Base-by-base conservation (phyloP, 345 rosid genomes). In the Gossypium anomalum region DNA sequence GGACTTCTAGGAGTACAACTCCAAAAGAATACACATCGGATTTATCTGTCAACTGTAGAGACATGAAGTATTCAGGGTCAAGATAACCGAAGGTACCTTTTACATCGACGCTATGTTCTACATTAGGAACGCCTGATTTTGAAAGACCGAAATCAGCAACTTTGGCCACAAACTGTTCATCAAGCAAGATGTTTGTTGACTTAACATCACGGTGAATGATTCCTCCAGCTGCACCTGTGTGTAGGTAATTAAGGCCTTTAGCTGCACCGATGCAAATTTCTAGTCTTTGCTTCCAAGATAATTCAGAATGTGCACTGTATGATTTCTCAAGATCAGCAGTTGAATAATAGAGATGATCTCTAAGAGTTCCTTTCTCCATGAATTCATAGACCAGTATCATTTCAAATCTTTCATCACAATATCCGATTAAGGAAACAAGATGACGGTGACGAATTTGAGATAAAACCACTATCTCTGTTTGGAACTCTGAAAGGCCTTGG, bases 351-450 rank as follows among this genome's bases (percentile, higher is more conserved):
- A 27, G 75, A 78, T 86, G 87, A 23, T 83, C 88, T 60, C 80
- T 83, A 67, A 88, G 55, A 9, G 85, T 81, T 1, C 90, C 88
- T 29, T 82, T 83, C 66, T 86, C 89, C 87, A 88, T 85, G 82
- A 79, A 88, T 49, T 88, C 92, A n/a, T 85, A 86, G 27, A 88
- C 89, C 55, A 88, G 73, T 43, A 86, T 85, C 92, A 88, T 86
- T 70, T 86, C 87, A 56, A 83, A 77, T 72, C 75, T 68, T 43
- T 89, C 90, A 16, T 82, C 74, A 61, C 96, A 89, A 62, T 88
- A 90, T 10, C 96, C 97, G 1, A 80, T 86, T 60, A 90, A 76
- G n/a, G 97, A 86, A 52, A 90, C 89, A 0, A 92, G 88, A 71
- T 92, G 92, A 10, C 79, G 86, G 70, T 89, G 96, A 0, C 81